Percentiles rank a stretch among this genome's conserved stretches.
Evolutionary conservation across 129 eudicot species (phyloP).

Genomic region (Saussurea involucrata): DNA sequence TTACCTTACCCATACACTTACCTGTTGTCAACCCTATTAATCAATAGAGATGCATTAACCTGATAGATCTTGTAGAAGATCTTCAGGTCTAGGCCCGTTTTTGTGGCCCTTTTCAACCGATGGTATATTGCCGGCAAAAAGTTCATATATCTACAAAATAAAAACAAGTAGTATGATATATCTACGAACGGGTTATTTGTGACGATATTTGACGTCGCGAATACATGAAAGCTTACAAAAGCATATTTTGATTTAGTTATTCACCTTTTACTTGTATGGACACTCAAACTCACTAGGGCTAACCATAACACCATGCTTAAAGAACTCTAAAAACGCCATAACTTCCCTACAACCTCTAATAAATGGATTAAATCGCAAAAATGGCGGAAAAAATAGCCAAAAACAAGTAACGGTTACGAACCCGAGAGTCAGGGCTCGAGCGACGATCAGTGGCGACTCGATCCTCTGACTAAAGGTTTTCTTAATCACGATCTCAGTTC

Average conservation of each 20-base stretch:
- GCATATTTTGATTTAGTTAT: too few relatives aligned
- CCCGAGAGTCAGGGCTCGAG: conserved; percentile 24
- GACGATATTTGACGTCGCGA: too few relatives aligned
- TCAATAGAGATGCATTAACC: too few relatives aligned
- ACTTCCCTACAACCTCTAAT: conserved; percentile 26
- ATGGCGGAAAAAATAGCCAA: conserved; percentile 55
- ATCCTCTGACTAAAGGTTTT: conserved; percentile 3
- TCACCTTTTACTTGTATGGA: background rate
- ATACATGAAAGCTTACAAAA: background rate
- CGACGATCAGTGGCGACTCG: conserved; percentile 18
- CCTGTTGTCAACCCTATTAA: too few relatives aligned
- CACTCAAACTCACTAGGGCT: conserved; percentile 25
- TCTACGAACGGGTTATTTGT: too few relatives aligned
- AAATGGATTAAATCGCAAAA: conserved; percentile 25
- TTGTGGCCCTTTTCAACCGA: too few relatives aligned
- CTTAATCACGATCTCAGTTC: conserved; percentile 42
- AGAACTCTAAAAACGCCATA: conserved; percentile 36
- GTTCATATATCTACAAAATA: too few relatives aligned
- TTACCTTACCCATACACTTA: too few relatives aligned
- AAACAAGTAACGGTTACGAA: conserved; percentile 32
- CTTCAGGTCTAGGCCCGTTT: too few relatives aligned
- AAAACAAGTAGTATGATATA: too few relatives aligned
- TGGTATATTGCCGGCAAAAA: too few relatives aligned
- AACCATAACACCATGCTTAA: conserved; percentile 27
- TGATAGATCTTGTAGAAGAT: too few relatives aligned